phyloP scores from a whole-genome alignment of 164 flowering plant species.

The Vitis cinerea region DNA sequence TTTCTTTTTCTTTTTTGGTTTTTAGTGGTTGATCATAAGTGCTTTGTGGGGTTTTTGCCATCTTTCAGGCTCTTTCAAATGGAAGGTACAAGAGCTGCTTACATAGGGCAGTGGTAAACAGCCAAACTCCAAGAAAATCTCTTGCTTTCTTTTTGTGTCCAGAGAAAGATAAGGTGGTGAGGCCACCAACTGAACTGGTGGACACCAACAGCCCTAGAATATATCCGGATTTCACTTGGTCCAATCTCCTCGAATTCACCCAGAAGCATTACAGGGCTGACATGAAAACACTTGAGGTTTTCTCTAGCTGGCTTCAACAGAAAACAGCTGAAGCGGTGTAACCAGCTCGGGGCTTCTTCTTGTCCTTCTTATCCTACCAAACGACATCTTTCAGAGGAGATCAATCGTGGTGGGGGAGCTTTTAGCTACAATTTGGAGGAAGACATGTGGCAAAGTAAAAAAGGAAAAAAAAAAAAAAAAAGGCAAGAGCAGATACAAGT shows the following conservation, averaged over 20 bases:
- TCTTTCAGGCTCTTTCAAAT: conserved; percentile 70
- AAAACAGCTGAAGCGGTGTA: conserved; percentile 14
- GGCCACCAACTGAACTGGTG: conserved; percentile 61
- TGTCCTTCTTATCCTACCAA: too few species aligned
- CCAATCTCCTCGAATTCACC: conserved; percentile 62
- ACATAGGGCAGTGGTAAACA: conserved; percentile 89
- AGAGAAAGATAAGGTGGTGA: conserved; percentile 59
- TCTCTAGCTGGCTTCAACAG: conserved; percentile 64
- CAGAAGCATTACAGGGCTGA: conserved; percentile 89
- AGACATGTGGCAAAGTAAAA: conserved; percentile 8
- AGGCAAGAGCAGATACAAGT: conserved; percentile 2
- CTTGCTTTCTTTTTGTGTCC: conserved; percentile 86
- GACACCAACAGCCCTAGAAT: conserved; percentile 45
- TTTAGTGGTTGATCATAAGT: too few species aligned
- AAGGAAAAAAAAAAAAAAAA: background rate
- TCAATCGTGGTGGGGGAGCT: background rate
- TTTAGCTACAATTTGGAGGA: background rate
- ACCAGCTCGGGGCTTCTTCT: too few species aligned
- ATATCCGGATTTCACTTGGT: conserved; percentile 88
- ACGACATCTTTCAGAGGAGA: background rate
- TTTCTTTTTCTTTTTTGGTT: background rate
- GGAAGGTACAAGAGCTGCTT: conserved; percentile 75
- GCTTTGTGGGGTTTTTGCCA: background rate
- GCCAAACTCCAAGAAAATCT: conserved; percentile 57
- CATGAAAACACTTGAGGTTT: conserved; percentile 61